Base-by-base conservation (phyloP, 1,284 basidiomycete genomes). In the Melampsora americana region DNA sequence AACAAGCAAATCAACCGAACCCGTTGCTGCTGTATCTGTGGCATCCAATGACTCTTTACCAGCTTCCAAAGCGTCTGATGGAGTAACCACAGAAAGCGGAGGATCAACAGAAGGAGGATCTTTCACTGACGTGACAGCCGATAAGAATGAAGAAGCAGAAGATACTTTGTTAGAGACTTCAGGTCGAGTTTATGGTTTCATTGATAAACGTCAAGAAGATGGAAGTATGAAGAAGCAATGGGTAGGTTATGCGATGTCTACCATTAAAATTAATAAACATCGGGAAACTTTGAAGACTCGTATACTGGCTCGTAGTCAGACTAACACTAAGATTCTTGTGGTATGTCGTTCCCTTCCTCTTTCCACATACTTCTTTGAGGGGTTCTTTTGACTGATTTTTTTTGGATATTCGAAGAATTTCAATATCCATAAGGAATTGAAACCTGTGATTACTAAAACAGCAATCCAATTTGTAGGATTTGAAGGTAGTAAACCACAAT, bases 121-220 rank as follows among this genome's bases (percentile, higher is more conserved):
- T 35, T 35, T 35, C 9, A 9, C 35, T 35, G 35, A 35, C 9
- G 12, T 35, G 16, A 50, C 44, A 39, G 18, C 30, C 7, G 64
- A 73, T 16, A 56, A 39, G 48, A 62, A 62, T 53, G 70, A 73
- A 28, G 70, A 73, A 42, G 70, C 64, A 3, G 70, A 73, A 73
- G 62, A 73, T 46, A 73, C 70, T 14, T 48, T 73, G 18, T 73
- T 66, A 35, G 62, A 73, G 53, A 73, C 62, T 50, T 42, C 9
- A 18, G 70, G 44, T 66, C 42, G 70, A 59, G 50, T 73, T 56
- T 73, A 73, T 73, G 62, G 60, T 66, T 64, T 53, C 20, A 35
- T 66, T n/a, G 70, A 73, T 48, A 66, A 65, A 50, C 30, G 53
- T 50, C 70, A 73, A 48, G 62, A 50, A 7, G 70, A 73, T 39